phyloP scores from a whole-genome alignment of 1,284 basidiomycete species.

The Filobasidium uniguttulatum region DNA sequence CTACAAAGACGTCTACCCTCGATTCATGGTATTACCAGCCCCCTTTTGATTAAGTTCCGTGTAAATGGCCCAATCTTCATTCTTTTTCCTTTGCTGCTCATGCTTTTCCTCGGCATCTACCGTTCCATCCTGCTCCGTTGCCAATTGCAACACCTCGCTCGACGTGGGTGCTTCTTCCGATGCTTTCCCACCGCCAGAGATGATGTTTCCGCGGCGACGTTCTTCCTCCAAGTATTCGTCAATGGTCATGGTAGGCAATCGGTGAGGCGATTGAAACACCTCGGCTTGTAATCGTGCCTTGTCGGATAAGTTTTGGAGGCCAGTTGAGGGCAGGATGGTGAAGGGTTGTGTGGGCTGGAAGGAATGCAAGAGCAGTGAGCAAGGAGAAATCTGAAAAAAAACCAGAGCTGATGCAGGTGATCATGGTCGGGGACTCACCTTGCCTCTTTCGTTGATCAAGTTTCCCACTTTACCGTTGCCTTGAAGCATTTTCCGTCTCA shows the following conservation, averaged over 20 bases:
- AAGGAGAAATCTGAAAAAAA: not conserved
- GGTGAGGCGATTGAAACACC: slow-evolving; percentile 76
- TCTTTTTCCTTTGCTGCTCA: slow-evolving; percentile 64
- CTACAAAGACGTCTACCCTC: slow-evolving; percentile 45
- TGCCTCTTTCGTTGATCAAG: slow-evolving; percentile 58
- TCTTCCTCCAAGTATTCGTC: slow-evolving; percentile 92
- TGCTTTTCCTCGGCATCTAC: slow-evolving; percentile 51
- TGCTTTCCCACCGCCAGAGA: slow-evolving; percentile 70
- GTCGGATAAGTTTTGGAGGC: slow-evolving; percentile 38
- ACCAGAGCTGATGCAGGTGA: not conserved
- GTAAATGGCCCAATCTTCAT: slow-evolving; percentile 74
- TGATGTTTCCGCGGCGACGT: slow-evolving; percentile 65
- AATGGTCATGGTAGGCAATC: slow-evolving; percentile 87
- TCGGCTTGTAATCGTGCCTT: slow-evolving; percentile 57
- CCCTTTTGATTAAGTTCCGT: slow-evolving; percentile 69
- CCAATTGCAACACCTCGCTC: slow-evolving; percentile 59
- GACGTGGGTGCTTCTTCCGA: slow-evolving; percentile 55
- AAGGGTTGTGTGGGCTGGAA: slow-evolving; percentile 66
- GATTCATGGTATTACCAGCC: slow-evolving; percentile 88
- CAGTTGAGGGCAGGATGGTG: slow-evolving; percentile 67
- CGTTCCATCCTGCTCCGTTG: slow-evolving; percentile 74
- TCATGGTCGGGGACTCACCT: slow-evolving; percentile 42
- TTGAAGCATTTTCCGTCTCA: slow-evolving; percentile 12
- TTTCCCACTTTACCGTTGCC: slow-evolving; percentile 46
- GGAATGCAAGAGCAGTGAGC: not conserved